Evolutionary conservation across 495 filamentous ascomycete genomes (phyloP).

Genomic region (Schizothecium vesticola): DNA sequence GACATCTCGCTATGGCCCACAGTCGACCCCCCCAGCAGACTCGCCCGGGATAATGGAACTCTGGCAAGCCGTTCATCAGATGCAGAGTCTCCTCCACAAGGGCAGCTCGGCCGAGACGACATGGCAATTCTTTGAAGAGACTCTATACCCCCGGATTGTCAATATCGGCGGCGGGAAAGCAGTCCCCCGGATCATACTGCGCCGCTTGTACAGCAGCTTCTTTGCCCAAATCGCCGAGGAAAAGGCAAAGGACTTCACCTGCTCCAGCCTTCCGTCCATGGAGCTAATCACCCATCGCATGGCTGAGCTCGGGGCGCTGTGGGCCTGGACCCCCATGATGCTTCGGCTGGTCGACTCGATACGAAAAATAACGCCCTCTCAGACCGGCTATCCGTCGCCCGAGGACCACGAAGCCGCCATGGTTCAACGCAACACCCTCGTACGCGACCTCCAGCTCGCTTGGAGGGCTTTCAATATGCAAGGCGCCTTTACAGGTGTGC

Average conservation of each 20-base stretch:
- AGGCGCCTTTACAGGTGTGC: neutral
- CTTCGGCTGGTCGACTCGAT: conserved; percentile 30
- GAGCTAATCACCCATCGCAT: conserved; percentile 34
- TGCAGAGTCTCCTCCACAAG: neutral
- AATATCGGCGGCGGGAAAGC: neutral
- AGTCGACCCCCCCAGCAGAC: neutral
- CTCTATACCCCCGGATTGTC: neutral
- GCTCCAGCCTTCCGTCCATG: conserved; percentile 30
- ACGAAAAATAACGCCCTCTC: conserved; percentile 22
- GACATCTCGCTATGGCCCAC: neutral
- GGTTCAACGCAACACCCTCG: conserved; percentile 27
- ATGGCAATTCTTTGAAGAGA: neutral
- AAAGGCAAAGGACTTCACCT: conserved; percentile 8
- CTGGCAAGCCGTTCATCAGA: neutral
- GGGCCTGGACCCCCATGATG: conserved; percentile 30
- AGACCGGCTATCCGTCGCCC: conserved; percentile 19
- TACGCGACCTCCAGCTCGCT: conserved; percentile 36
- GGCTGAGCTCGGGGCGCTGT: neutral
- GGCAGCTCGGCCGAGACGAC: conserved; percentile 1
- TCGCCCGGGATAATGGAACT: neutral
- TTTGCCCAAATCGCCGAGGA: neutral
- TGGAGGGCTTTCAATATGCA: conserved; percentile 31
- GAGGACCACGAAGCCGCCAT: conserved; percentile 22
- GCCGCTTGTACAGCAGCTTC: neutral
- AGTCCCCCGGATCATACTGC: neutral